Conservation (phyloP, 2,329 filamentous ascomycete species). For the Fusarium nisikadoi region DNA sequence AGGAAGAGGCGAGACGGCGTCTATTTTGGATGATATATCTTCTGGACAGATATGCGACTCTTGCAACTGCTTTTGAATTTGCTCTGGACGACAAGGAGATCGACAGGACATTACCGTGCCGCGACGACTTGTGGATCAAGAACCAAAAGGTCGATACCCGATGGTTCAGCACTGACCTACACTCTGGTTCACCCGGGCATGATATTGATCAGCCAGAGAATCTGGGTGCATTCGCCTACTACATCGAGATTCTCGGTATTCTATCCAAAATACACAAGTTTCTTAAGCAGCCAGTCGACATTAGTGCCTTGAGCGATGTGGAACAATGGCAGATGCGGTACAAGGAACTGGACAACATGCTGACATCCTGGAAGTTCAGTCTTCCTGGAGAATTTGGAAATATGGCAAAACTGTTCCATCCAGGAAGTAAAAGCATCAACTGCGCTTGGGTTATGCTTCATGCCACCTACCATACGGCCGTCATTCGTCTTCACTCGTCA, state of each 20-base stretch:
- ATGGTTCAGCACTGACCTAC: constrained; percentile 74
- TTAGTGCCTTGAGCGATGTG: constrained; percentile 83
- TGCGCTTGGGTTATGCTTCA: constrained; percentile 93
- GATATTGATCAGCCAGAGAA: constrained; percentile 79
- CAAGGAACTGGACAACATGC: constrained; percentile 81
- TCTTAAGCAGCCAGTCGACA: constrained; percentile 88
- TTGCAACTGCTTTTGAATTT: constrained; percentile 92
- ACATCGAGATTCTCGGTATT: constrained; percentile 89
- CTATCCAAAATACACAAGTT: constrained; percentile 90
- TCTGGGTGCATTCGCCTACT: constrained; percentile 87
- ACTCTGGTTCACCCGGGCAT: constrained; percentile 64
- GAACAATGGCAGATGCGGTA: constrained; percentile 91
- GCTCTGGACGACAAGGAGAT: constrained; percentile 90
- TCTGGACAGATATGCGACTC: constrained; percentile 88
- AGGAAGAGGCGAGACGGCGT: constrained; percentile 85
- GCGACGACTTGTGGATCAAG: constrained; percentile 85
- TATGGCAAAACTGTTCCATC: constrained; percentile 80
- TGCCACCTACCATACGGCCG: constrained; percentile 87
- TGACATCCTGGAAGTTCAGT: constrained; percentile 85
- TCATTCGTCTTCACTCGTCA: constrained; percentile 91
- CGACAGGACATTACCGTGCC: constrained; percentile 85
- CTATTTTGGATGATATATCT: constrained; percentile 96
- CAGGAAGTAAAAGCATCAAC: constrained; percentile 75
- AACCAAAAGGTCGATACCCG: constrained; percentile 86
- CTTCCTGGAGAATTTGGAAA: constrained; percentile 87